Evolutionary conservation across 805 yeast genomes (phyloP).

Genomic region (Ogataea minuta): DNA sequence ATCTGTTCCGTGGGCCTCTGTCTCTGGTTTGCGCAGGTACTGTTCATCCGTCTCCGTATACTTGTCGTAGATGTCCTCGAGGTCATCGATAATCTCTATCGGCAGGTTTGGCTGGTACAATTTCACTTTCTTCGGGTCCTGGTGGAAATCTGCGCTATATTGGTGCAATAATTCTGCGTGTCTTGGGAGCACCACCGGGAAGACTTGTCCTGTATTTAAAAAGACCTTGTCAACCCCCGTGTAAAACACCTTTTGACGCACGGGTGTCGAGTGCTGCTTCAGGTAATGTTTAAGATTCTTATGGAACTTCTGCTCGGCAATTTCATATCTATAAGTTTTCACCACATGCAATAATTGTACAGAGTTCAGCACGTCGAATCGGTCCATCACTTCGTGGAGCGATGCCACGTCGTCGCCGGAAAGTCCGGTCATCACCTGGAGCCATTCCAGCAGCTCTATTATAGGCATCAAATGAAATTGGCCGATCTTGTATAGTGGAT

Average conservation of each 20-base stretch:
- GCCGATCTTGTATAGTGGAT: constrained; percentile 62
- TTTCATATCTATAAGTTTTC: constrained; percentile 79
- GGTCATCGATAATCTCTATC: constrained; percentile 61
- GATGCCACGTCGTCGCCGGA: constrained; percentile 48
- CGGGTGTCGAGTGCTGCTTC: constrained; percentile 29
- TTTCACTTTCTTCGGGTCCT: constrained; percentile 51
- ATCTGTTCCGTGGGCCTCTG: constrained; percentile 35
- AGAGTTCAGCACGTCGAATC: constrained; percentile 60
- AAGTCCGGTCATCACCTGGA: constrained; percentile 78
- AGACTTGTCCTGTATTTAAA: constrained; percentile 51
- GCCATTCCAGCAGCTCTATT: constrained; percentile 82
- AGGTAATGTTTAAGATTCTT: constrained; percentile 46
- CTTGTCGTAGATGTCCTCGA: constrained; percentile 62
- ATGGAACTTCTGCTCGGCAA: constrained; percentile 69
- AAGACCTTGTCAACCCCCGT: constrained; percentile 34
- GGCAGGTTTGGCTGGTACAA: constrained; percentile 74
- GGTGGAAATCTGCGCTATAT: constrained; percentile 77
- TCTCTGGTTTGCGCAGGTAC: constrained; percentile 6
- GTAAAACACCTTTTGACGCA: constrained; percentile 21
- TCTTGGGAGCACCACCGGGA: constrained; percentile 69
- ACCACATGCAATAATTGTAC: constrained; percentile 67
- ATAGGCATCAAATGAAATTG: constrained; percentile 67
- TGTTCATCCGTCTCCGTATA: constrained; percentile 18
- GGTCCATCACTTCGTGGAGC: constrained; percentile 50
- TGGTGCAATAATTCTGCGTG: constrained; percentile 64